Conservation (phyloP, 306 rosid genomes). For the Quercus ilex region DNA sequence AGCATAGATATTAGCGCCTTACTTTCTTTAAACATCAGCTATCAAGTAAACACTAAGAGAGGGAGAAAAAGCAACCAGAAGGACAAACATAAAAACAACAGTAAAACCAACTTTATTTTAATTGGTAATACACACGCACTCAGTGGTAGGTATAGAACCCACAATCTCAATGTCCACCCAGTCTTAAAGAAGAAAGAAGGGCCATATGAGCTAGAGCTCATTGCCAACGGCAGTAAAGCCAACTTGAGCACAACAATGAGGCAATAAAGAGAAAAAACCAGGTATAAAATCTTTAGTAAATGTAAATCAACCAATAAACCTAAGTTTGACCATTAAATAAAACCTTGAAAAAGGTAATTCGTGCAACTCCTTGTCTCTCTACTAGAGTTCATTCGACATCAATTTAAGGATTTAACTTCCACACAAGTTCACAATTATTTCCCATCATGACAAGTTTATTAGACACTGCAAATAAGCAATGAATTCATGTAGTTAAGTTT, state of each 20-base stretch:
- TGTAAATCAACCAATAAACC: background rate
- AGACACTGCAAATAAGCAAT: background rate
- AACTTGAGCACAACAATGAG: background rate
- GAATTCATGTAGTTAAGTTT: background rate
- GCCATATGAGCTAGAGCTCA: too few relatives aligned
- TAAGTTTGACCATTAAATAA: too few relatives aligned
- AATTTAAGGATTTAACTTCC: background rate
- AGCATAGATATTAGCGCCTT: background rate
- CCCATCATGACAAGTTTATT: background rate
- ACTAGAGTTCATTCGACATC: background rate
- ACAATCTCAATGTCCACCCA: too few relatives aligned
- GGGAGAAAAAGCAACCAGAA: too few relatives aligned
- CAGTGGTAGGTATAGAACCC: too few relatives aligned
- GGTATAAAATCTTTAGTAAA: background rate
- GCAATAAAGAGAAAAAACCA: background rate
- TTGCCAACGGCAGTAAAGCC: background rate
- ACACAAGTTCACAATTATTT: background rate
- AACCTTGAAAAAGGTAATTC: background rate
- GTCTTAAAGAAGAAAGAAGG: too few relatives aligned
- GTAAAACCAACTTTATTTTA: background rate
- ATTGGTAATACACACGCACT: too few relatives aligned
- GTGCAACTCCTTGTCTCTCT: background rate
- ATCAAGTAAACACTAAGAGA: background rate
- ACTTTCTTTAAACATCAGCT: background rate
- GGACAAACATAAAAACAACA: background rate